Evolutionary conservation across 2,329 filamentous ascomycete species (phyloP).

Genomic region (Magnaporthiopsis incrustans): DNA sequence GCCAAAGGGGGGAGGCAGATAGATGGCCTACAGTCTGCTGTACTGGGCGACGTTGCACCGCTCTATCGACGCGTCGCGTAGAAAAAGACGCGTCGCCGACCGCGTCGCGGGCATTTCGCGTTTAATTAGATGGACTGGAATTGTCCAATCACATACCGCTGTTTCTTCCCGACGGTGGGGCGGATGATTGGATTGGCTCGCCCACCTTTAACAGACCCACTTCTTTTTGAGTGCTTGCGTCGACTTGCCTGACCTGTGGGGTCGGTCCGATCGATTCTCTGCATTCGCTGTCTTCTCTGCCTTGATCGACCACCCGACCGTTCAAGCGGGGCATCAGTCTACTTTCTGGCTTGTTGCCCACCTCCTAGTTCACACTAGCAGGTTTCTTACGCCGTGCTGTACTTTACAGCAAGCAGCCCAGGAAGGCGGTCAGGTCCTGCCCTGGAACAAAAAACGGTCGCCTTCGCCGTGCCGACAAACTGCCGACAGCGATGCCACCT

Average conservation of each 20-base stretch:
- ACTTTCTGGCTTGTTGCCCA: no score
- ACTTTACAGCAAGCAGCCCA: background rate
- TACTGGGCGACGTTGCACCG: background rate
- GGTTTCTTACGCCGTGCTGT: background rate
- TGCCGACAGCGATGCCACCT: background rate
- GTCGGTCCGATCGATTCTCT: background rate
- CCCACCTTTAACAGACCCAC: no score
- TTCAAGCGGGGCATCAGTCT: background rate
- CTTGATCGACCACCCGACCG: background rate
- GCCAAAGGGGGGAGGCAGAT: background rate
- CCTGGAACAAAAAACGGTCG: no score
- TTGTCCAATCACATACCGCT: background rate
- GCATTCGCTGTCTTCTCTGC: background rate
- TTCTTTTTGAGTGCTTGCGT: background rate
- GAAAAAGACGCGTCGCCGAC: background rate
- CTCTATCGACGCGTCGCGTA: background rate
- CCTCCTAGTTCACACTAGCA: background rate
- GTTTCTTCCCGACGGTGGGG: background rate
- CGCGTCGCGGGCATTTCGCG: background rate
- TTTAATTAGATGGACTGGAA: background rate
- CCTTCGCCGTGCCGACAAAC: no score
- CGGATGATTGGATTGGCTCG: background rate
- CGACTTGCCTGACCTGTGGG: background rate
- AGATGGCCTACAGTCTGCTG: background rate
- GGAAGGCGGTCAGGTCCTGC: background rate